Conservation (phyloP, 495 filamentous ascomycete species). For the Echria macrotheca region DNA sequence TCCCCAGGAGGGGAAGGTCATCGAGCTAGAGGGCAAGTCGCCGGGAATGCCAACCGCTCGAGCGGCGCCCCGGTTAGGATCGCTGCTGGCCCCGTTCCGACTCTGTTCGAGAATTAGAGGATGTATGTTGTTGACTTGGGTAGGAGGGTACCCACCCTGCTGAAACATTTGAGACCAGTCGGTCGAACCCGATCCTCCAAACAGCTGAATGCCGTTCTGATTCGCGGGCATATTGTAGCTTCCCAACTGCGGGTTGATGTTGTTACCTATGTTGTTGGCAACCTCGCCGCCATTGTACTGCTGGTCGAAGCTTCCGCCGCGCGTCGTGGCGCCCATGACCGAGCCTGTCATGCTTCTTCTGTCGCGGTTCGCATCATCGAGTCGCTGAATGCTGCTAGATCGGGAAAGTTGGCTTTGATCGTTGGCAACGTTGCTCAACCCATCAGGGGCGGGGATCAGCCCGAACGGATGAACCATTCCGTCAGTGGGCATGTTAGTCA, state of each 20-base stretch:
- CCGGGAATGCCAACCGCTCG: conserved; percentile 37
- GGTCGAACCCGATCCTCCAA: conserved; percentile 40
- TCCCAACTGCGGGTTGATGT: conserved; percentile 53
- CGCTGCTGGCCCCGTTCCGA: conserved; percentile 49
- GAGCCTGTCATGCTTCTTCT: conserved; percentile 48
- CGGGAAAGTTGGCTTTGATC: conserved; percentile 51
- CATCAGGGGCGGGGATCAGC: conserved; percentile 40
- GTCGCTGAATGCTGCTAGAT: conserved; percentile 53
- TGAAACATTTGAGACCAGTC: conserved; percentile 74
- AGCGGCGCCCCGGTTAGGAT: conserved; percentile 35
- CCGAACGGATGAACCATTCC: conserved; percentile 47
- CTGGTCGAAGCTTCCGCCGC: conserved; percentile 39
- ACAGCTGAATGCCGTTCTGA: conserved; percentile 49
- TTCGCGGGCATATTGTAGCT: conserved; percentile 49
- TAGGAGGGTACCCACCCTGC: conserved; percentile 56
- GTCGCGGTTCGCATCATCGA: conserved; percentile 46
- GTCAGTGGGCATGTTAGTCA: conserved; percentile 45
- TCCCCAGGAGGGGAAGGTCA: conserved; percentile 38
- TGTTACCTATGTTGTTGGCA: conserved; percentile 45
- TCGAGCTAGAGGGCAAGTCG: conserved; percentile 36
- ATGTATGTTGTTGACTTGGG: conserved; percentile 56
- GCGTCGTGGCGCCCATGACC: conserved; percentile 33
- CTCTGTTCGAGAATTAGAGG: conserved; percentile 49
- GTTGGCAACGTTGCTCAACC: conserved; percentile 46
- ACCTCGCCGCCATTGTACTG: conserved; percentile 48